Evolutionary conservation across 2,329 filamentous ascomycete species (phyloP).

Genomic region (Fusarium veterinarium): DNA sequence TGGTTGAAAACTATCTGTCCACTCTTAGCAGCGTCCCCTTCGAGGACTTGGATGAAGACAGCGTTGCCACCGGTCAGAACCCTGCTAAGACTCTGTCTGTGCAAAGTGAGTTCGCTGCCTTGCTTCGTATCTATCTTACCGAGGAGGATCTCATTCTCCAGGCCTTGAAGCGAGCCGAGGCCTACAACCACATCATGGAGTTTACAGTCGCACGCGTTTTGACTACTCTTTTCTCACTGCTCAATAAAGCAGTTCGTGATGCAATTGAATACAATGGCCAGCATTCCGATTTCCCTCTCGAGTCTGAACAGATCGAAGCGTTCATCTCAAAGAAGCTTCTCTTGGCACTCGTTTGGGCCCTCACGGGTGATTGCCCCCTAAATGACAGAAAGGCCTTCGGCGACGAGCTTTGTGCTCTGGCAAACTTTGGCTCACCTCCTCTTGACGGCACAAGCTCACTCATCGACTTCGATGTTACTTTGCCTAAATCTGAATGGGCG

Average conservation of each 20-base stretch:
- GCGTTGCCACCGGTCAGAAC: conserved; percentile 78
- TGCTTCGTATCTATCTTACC: conserved; percentile 80
- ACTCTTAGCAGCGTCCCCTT: conserved; percentile 85
- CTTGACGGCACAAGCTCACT: conserved; percentile 83
- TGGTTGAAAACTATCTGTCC: conserved; percentile 91
- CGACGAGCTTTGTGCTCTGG: conserved; percentile 82
- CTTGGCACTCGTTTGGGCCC: conserved; percentile 91
- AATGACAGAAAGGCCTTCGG: conserved; percentile 89
- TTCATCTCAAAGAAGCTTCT: conserved; percentile 95
- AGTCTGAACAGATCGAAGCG: conserved; percentile 87
- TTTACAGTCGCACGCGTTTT: conserved; percentile 92
- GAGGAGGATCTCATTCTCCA: conserved; percentile 84
- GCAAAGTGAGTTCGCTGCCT: conserved; percentile 82
- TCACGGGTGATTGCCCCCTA: conserved; percentile 94
- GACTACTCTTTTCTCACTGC: conserved; percentile 91
- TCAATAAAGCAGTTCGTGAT: conserved; percentile 93
- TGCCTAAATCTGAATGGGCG: conserved; percentile 89
- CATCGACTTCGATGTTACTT: conserved; percentile 92
- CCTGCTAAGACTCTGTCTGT: conserved; percentile 82
- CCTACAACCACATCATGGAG: conserved; percentile 97
- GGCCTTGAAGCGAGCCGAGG: conserved; percentile 79
- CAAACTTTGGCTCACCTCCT: conserved; percentile 86
- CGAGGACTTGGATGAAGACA: conserved; percentile 95
- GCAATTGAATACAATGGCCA: conserved; percentile 96
- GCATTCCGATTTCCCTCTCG: conserved; percentile 92